Evolutionary conservation across 1,284 basidiomycete genomes (phyloP), one percentile per base, ranked within the genome.

Genomic region (Trichosporon sp.): DNA sequence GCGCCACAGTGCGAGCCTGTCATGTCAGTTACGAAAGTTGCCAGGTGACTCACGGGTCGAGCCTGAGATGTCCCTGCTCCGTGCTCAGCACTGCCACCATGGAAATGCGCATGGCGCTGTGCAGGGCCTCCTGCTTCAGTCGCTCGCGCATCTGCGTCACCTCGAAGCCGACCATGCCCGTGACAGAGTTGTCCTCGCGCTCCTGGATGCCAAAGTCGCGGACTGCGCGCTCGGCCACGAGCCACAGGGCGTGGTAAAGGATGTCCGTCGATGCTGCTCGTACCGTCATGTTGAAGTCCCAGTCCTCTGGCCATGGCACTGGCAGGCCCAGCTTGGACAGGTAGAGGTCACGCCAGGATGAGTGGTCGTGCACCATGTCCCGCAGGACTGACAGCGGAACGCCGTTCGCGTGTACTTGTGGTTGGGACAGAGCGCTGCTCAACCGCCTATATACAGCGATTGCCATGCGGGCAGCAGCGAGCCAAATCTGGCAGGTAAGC

Each of bases 221-320:
- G 71, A 96, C 76, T 0, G 84, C 83, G 1, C 80, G 78, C 67
- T 84, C 78, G 26, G 84, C 76, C 7, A 84, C 76, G 61, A 87
- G 79, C 85, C 94, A 96, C 88, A 95, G 90, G 76, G 92, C 89
- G 83, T 97, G 94, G 80, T 92, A 95, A 51, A 91, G 92, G 64
- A 93, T 91, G 81, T 97, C 94, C 77, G 91, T 92, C 19, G 91
- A 90, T 77, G 89, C 90, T 2, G 90, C 89, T 43, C 88, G 88
- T 35, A 91, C 89, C 1, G 89, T 93, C 61, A 91, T 91, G 43
- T 94, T 89, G 78, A 96, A 97, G 78, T 94, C 92, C 94, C 94
- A 96, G 72, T 91, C 88, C 1, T 89, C 88, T 67, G 91, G 90
- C 83, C 93, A 92, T 78, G 91, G 90, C 69, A 88, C 89, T 1